Base-by-base conservation (phyloP, 2,329 filamentous ascomycete genomes). In the Berkeleyomyces basicola region DNA sequence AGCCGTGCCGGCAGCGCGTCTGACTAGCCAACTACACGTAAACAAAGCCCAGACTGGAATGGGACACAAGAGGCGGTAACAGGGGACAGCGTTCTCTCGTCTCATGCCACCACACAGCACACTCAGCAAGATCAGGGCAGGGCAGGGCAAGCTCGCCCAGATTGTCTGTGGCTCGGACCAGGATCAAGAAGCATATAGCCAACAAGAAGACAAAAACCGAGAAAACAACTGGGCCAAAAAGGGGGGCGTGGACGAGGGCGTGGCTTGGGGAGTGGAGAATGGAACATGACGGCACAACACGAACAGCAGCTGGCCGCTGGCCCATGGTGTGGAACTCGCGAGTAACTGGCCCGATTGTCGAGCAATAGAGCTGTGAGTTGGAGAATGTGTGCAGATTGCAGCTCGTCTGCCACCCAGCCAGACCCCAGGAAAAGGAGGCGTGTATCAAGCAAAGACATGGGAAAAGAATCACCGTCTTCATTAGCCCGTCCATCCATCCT, bases 401-500 rank as follows among this genome's bases (percentile, higher is more conserved):
- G 49, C n/a, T 11, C 33, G 14, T 46, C 43, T 55, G 5, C 23
- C n/a, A 16, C 7, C 9, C n/a, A 14, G n/a, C 37, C 2, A 55
- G 23, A n/a, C n/a, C 31, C 37, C 31, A 55, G 49, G 49, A 23
- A 47, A 39, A 46, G 46, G 42, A 37, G 58, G 58, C 23, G 58
- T 59, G 58, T 59, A 46, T 44, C 40, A 44, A 59, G 31, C 43
- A 59, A 46, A 59, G 42, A 59, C 58, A 59, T 16, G 58, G 37
- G 49, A 55, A 10, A 53, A 36, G 49, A 37, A 53, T 11, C 31
- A 53, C 31, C 2, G 49, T 33, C 49, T n/a, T 46, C 7, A 46
- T 46, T n/a, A 37, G 49, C 49, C 10, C 36, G 6, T 6, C 49
- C 49, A 55, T 37, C 9, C 49, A 55, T 37, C 9, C 49, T 55